phyloP scores from a whole-genome alignment of 1,284 basidiomycete genomes.

The Xerocomus amazonicus region DNA sequence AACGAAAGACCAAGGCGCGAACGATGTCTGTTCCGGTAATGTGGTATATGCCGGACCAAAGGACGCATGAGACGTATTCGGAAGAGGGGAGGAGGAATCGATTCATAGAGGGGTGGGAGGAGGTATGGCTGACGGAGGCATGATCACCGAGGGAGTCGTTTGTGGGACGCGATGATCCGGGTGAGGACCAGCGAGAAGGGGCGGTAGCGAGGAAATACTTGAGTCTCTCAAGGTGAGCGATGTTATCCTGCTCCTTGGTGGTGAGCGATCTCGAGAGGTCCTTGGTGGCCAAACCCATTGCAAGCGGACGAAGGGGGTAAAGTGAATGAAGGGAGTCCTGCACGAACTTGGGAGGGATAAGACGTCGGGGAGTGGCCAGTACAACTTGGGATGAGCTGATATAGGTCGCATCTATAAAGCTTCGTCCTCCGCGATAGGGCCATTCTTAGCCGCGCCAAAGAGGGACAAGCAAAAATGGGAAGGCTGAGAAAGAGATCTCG shows the following conservation, averaged over 20 bases:
- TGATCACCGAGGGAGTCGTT: slow-evolving; percentile 18
- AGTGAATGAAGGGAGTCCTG: slow-evolving; percentile 4
- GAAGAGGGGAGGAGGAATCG: slow-evolving; percentile 80
- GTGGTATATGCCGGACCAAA: slow-evolving; percentile 87
- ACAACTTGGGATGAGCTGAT: slow-evolving; percentile 22
- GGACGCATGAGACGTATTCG: slow-evolving; percentile 85
- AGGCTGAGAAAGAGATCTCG: slow-evolving; percentile 25
- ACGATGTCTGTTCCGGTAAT: slow-evolving; percentile 92
- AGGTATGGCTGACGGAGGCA: slow-evolving; percentile 25
- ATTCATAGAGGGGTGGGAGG: slow-evolving; percentile 69
- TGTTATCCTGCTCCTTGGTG: slow-evolving; percentile 59
- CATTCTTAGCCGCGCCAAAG: slow-evolving; percentile 11
- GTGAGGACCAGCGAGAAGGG: slow-evolving; percentile 60
- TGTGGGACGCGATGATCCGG: slow-evolving; percentile 25
- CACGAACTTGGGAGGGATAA: slow-evolving; percentile 6
- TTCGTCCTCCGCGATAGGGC: slow-evolving; percentile 25
- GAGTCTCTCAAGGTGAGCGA: slow-evolving; percentile 71
- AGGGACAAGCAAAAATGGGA: slow-evolving; percentile 20
- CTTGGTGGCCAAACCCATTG: slow-evolving; percentile 31
- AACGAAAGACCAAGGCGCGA: slow-evolving; percentile 82
- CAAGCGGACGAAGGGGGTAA: slow-evolving; percentile 9
- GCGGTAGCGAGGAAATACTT: slow-evolving; percentile 88
- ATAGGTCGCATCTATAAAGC: slow-evolving; percentile 24
- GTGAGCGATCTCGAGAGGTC: slow-evolving; percentile 47
- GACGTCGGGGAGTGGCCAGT: slow-evolving; percentile 13